Evolutionary conservation across 2,329 filamentous ascomycete genomes (phyloP).

Genomic region (Cephalotrichum gorgonifer): DNA sequence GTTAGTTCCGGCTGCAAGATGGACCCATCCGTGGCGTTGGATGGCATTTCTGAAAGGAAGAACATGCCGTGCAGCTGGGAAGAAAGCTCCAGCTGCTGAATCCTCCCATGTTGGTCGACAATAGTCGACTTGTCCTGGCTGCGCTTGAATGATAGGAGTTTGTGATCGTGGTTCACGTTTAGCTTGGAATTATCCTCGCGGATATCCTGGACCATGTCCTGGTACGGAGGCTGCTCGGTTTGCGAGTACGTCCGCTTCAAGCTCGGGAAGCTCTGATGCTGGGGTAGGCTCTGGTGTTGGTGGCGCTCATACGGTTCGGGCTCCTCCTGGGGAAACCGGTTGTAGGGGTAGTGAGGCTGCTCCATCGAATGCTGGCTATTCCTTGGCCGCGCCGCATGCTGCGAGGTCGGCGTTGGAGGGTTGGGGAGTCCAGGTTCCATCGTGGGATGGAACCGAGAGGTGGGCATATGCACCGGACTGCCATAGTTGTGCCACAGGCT

Average conservation of each 20-base stretch:
- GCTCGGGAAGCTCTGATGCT: constrained; percentile 42
- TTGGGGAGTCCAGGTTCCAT: constrained; percentile 39
- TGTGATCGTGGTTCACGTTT: constrained; percentile 49
- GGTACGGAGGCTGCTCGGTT: constrained; percentile 43
- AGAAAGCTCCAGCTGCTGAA: constrained; percentile 51
- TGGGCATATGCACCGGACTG: constrained; percentile 41
- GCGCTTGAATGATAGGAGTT: constrained; percentile 47
- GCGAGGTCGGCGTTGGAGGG: constrained; percentile 29
- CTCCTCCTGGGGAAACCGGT: constrained; percentile 45
- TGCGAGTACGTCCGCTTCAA: constrained; percentile 49
- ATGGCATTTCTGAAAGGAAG: constrained; percentile 71
- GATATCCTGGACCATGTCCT: constrained; percentile 51
- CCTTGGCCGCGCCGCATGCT: constrained; percentile 38
- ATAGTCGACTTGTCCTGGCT: constrained; percentile 50
- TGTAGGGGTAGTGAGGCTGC: constrained; percentile 39
- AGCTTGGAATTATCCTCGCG: constrained; percentile 48
- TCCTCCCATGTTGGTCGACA: constrained; percentile 46
- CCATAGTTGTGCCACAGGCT: constrained; percentile 50
- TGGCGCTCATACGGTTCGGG: constrained; percentile 43
- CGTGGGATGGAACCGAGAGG: constrained; percentile 33
- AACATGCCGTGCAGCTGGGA: constrained; percentile 85
- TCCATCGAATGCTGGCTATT: constrained; percentile 39
- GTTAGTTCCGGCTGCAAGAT: constrained; percentile 71
- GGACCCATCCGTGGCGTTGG: constrained; percentile 46
- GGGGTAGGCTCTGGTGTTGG: constrained; percentile 32